Base-by-base conservation (phyloP, 352 stramenopile genomes). In the Phytophthora pini region DNA sequence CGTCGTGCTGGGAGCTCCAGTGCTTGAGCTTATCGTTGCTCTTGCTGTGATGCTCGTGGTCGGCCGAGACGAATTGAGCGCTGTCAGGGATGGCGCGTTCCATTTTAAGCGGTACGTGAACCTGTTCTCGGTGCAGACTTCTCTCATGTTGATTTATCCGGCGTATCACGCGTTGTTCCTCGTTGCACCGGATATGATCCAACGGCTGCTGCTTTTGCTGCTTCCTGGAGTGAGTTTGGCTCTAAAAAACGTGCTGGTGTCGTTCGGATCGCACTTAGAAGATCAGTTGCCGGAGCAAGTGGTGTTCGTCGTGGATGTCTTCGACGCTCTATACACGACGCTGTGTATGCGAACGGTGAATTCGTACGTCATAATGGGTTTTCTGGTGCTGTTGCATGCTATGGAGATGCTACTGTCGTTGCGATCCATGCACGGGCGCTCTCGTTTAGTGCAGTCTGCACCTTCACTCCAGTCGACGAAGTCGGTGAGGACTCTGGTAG, bases 181-280 rank as follows among this genome's bases (percentile, higher is more conserved):
- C 29, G 40, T 59, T 10, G 34, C 47, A 1, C 39, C 65, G 15
- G n/a, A 27, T 9, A 8, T 41, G 17, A 54, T 61, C 4, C 58
- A 68, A 47, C 5, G 51, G 6, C 10, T 59, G 3, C 12, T 64
- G 4, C 27, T 76, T 2, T 15, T 38, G 0, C 2, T 72, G 5
- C 34, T 83, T 1, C 61, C 69, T 11, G 13, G 64, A 4, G 61
- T 84, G n/a, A 77, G 77, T 13, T 13, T 77, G 2, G 9, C 29
- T 2, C 49, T 84, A 29, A 80, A 79, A 56, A 70, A 71, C 17
- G 31, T 70, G 0, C 27, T 79, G 10, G 68, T 70, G 8, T 20
- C 32, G n/a, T 68, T 56, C 20, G 72, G 65, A 5, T 59, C 43
- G 7, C 62, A 82, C 20, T 44, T 62, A 11, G 48, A 71, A 56